Evolutionary conservation across 1,284 basidiomycete species (phyloP).

Genomic region (Cutaneotrichosporon spelunceum): DNA sequence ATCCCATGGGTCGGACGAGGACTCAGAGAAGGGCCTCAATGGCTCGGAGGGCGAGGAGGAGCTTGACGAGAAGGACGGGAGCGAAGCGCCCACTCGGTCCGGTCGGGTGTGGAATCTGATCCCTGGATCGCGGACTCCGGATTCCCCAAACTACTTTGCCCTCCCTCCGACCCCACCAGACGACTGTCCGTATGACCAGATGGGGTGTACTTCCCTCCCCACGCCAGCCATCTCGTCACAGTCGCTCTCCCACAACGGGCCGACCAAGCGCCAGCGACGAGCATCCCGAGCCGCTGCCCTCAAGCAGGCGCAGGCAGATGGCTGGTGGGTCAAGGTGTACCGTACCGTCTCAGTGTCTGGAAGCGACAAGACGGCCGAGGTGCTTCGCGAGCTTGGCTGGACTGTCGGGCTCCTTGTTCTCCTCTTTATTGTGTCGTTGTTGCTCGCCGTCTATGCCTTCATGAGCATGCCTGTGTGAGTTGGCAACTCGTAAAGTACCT

Average conservation of each 20-base stretch:
- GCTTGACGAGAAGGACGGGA: conserved; percentile 24
- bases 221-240: conserved; percentile 48
- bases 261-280: conserved; percentile 12
- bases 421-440: conserved; percentile 45
- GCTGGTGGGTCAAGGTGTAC: conserved; percentile 27
- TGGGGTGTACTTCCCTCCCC: conserved; percentile 34
- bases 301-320: conserved; percentile 15
- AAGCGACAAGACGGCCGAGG: conserved; percentile 44
- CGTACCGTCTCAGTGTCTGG: conserved; percentile 22
- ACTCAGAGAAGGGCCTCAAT: conserved; percentile 48
- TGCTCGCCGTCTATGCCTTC: conserved; percentile 43
- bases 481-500: not conserved
- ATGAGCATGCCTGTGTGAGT: conserved; percentile 51
- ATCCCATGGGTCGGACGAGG: conserved; percentile 31
- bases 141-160: conserved; percentile 35
- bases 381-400: conserved; percentile 48
- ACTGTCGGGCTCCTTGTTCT: conserved; percentile 44
- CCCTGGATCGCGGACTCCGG: conserved; percentile 6
- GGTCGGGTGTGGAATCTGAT: conserved; percentile 37
- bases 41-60: conserved; percentile 32
- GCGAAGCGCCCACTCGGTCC: conserved; percentile 3
- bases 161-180: conserved; percentile 39
- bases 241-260: conserved; percentile 34
- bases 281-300: conserved; percentile 18
- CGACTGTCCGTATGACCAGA: conserved; percentile 13